These are phyloP conservation scores for Kwoniella heveanensis DNA, from an alignment of 768 basidiomycete genomes.

Conservation along the genomic window DNA sequence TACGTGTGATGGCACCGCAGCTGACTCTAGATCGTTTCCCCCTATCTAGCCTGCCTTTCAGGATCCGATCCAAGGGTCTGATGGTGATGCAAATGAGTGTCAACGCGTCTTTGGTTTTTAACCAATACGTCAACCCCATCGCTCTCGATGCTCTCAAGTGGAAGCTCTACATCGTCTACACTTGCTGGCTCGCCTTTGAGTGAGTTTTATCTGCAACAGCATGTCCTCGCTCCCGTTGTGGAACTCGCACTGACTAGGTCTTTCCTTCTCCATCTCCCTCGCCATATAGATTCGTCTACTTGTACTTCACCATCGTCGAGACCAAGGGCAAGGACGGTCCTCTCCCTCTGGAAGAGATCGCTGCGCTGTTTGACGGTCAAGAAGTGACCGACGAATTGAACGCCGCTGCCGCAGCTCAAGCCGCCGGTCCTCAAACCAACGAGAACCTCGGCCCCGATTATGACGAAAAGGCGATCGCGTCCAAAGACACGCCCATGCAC, in stretches of 20 bases:
- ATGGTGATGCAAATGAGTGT: conserved; percentile 36
- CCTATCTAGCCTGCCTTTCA: conserved; percentile 31
- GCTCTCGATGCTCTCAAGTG: conserved; percentile 42
- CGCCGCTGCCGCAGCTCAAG: conserved; percentile 1
- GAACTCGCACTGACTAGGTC: not conserved
- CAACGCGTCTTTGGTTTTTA: conserved; percentile 39
- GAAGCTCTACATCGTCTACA: conserved; percentile 42
- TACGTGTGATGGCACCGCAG: not conserved
- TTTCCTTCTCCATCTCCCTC: no score
- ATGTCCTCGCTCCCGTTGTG: not conserved
- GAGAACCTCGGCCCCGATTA: conserved; percentile 5
- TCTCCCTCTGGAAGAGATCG: conserved; percentile 36
- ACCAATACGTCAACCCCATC: conserved; percentile 49
- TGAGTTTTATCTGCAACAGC: no score
- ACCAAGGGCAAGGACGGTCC: conserved; percentile 32
- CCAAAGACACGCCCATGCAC: conserved; percentile 11
- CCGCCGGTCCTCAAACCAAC: not conserved
- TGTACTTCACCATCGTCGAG: conserved; percentile 41
- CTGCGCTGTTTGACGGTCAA: conserved; percentile 33
- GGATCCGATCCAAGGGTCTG: conserved; percentile 42
- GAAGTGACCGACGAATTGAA: conserved; percentile 3
- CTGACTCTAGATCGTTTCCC: not conserved
- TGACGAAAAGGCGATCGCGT: conserved; percentile 15
- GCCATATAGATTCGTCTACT: conserved; percentile 20
- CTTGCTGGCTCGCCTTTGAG: conserved; percentile 26